phyloP scores from a whole-genome alignment of 768 basidiomycete genomes.

The Russula lepida region DNA sequence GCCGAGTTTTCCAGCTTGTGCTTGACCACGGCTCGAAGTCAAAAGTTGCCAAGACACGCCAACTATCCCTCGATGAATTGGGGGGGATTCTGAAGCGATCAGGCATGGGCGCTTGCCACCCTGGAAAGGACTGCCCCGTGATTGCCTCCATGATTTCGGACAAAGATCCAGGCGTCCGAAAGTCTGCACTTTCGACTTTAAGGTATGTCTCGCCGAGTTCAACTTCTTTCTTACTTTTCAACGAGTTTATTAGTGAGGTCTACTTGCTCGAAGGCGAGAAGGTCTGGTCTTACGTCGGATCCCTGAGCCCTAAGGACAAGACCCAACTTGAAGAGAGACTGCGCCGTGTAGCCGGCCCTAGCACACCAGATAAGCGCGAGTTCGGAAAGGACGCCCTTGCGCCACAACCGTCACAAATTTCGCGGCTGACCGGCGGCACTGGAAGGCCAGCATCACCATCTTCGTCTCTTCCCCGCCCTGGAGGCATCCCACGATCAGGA shows the following conservation, averaged over 20 bases:
- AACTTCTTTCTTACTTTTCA: slow-evolving; percentile 5
- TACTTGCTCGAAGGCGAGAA: slow-evolving; percentile 80
- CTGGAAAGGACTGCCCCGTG: slow-evolving; percentile 66
- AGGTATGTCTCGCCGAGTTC: slow-evolving; percentile 44
- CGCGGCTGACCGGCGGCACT: slow-evolving; percentile 42
- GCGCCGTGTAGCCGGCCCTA: slow-evolving; percentile 68
- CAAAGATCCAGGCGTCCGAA: slow-evolving; percentile 82
- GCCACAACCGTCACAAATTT: slow-evolving; percentile 37
- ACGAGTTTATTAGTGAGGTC: slow-evolving; percentile 47
- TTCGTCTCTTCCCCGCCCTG: slow-evolving; percentile 31
- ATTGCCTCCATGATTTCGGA: slow-evolving; percentile 79
- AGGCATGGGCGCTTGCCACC: slow-evolving; percentile 75
- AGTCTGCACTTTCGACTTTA: slow-evolving; percentile 73
- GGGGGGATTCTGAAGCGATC: slow-evolving; percentile 69
- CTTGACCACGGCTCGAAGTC: slow-evolving; percentile 84
- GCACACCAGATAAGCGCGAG: slow-evolving; percentile 33
- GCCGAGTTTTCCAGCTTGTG: slow-evolving; percentile 80
- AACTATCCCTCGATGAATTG: slow-evolving; percentile 79
- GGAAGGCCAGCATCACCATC: slow-evolving; percentile 46
- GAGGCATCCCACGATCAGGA: slow-evolving; percentile 39
- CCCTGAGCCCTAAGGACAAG: slow-evolving; percentile 76
- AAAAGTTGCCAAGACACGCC: slow-evolving; percentile 87
- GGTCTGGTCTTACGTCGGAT: slow-evolving; percentile 71
- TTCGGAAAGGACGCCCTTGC: slow-evolving; percentile 33
- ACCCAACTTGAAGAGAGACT: slow-evolving; percentile 88